Base-by-base conservation (phyloP, 345 rosid genomes). In the Firmiana major region DNA sequence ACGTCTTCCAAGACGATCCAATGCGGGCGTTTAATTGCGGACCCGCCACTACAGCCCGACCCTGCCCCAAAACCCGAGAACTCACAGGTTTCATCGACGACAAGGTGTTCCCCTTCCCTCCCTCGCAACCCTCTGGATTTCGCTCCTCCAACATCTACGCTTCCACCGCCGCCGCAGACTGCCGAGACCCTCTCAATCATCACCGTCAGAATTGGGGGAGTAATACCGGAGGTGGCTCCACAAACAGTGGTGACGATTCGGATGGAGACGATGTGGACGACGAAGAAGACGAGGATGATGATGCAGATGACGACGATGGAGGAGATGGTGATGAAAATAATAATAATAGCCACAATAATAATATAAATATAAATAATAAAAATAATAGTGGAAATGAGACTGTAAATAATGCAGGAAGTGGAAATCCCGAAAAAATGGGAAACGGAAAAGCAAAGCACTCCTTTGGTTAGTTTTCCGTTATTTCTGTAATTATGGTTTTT, bases 1-100 rank as follows among this genome's bases (percentile, higher is more conserved):
- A 89, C 49, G 71, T 89, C 42, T 89, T 86, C 84, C 89, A 85
- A 26, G 93, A 89, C 74, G 92, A 90, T 10, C 36, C 86, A 21
- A 65, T 88, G 49, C 86, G 91, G 22, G 73, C 80, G 17, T 89
- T 87, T 48, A 79, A 58, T 55, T 82, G 86, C 69, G 77, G 79
- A 46, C 81, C 85, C 58, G 63, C 75, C 34, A 5, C 75, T 69
- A 1, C 59, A 21, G 74, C 84, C 77, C 80, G 84, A 34, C 86
- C 92, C 22, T 77, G 34, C 13, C 74, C 84, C 24, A 88, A 88
- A 84, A 83, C 84, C 70, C 78, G 89, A 19, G 92, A 90, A 51
- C 89, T 91, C 63, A 57, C 91, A 46, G 85, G 85, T 13, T 86
- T 88, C 84, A 82, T 82, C 72, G 89, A 85, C 74, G 85, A 83